phyloP scores from a whole-genome alignment of 192 early-diverging fungal species.

The Allomyces arbusculus region DNA sequence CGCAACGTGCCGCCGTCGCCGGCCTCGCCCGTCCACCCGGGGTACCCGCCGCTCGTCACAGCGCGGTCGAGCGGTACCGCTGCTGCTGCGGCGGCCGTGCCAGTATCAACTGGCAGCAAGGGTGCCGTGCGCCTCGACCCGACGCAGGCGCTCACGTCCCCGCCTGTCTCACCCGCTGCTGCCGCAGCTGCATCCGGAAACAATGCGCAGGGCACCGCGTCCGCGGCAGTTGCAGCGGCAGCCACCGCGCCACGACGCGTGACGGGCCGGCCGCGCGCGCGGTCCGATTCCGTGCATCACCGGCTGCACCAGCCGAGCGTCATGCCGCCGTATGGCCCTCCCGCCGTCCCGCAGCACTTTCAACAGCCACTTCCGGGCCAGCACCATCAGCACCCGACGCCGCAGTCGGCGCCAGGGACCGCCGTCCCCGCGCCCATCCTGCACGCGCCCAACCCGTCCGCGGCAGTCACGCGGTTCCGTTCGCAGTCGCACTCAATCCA shows the following conservation, averaged over 20 bases:
- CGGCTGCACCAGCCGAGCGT: background rate
- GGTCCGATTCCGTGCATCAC: background rate
- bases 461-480: background rate
- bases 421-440: background rate
- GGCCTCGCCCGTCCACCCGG: background rate
- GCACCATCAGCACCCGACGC: background rate
- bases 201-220: background rate
- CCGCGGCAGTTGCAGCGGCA: background rate
- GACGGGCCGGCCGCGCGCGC: background rate
- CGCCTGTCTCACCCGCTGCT: background rate
- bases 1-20: background rate
- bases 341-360: background rate
- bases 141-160: background rate
- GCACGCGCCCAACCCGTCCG: background rate
- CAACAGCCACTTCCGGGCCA: background rate
- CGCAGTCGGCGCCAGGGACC: background rate
- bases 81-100: no score
- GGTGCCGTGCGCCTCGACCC: background rate
- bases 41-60: background rate
- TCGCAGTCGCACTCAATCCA: background rate
- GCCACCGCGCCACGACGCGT: background rate
- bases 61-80: background rate
- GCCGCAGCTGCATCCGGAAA: background rate
- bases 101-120: background rate
- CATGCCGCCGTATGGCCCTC: background rate